phyloP scores from a whole-genome alignment of 2,329 filamentous ascomycete genomes.

The Ceratocystis destructans region DNA sequence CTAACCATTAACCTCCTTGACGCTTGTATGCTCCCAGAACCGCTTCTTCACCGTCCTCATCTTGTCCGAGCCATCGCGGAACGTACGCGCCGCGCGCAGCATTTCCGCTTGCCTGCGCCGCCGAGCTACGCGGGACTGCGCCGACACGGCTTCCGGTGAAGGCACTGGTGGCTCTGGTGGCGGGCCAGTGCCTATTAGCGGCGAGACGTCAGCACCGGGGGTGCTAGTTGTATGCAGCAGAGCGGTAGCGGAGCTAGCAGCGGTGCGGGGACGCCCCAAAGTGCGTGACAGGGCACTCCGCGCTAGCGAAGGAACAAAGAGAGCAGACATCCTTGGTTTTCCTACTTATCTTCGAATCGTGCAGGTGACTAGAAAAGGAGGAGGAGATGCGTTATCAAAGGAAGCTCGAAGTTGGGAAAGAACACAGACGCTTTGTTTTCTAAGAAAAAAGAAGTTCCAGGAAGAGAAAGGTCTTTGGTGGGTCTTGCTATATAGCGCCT shows the following conservation, averaged over 20 bases:
- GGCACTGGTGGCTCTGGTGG: slow-evolving; percentile 43
- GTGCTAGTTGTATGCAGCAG: slow-evolving; percentile 24
- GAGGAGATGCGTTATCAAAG: too few species aligned
- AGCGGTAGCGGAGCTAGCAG: not conserved
- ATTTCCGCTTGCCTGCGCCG: slow-evolving; percentile 42
- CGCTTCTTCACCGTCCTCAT: slow-evolving; percentile 45
- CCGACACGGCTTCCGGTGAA: slow-evolving; percentile 26
- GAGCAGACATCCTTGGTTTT: not conserved
- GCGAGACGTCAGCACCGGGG: slow-evolving; percentile 35
- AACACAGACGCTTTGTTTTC: not conserved
- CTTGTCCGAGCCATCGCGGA: slow-evolving; percentile 28
- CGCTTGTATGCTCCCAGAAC: slow-evolving; percentile 77
- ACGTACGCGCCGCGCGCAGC: slow-evolving; percentile 37
- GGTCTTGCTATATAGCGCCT: too few species aligned
- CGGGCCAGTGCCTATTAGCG: slow-evolving; percentile 43
- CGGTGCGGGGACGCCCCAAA: not conserved
- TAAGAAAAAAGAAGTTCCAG: too few species aligned
- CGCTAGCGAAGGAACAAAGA: not conserved
- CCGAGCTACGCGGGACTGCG: slow-evolving; percentile 33
- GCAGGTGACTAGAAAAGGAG: not conserved
- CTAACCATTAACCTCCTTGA: slow-evolving; percentile 53
- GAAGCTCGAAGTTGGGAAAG: not conserved
- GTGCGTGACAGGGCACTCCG: not conserved
- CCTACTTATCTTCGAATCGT: not conserved
- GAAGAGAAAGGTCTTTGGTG: too few species aligned